Evolutionary conservation across 225 moss, liverwort and hornwort genomes (phyloP).

Genomic region (Takakia lepidozioides): DNA sequence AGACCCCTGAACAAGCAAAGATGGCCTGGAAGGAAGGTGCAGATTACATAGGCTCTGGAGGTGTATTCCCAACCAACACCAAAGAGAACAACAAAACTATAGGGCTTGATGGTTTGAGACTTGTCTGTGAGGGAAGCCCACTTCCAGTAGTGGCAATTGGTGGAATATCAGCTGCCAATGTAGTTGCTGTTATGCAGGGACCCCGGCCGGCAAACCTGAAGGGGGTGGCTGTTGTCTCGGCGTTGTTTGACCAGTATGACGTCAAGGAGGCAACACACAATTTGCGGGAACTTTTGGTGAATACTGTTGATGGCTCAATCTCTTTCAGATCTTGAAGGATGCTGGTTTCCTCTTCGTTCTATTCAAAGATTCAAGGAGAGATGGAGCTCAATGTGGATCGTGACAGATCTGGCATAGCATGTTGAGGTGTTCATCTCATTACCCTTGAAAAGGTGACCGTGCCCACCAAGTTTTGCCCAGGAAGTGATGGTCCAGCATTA

Average conservation of each 20-base stretch:
- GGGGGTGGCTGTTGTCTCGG: slow-evolving; percentile 85
- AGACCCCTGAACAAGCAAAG: slow-evolving; percentile 82
- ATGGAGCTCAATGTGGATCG: too few species aligned
- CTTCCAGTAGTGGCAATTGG: slow-evolving; percentile 91
- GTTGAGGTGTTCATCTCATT: too few species aligned
- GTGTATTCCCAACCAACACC: slow-evolving; percentile 81
- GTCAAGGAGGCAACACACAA: slow-evolving; percentile 43
- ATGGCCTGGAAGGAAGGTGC: slow-evolving; percentile 85
- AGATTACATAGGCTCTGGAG: slow-evolving; percentile 87
- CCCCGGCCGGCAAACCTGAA: slow-evolving; percentile 56
- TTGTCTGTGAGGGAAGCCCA: slow-evolving; percentile 67
- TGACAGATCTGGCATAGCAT: too few species aligned
- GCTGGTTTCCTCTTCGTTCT: too few species aligned
- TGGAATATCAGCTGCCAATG: slow-evolving; percentile 65
- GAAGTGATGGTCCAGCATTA: too few species aligned
- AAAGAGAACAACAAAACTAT: slow-evolving; percentile 84
- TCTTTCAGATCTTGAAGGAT: too few species aligned
- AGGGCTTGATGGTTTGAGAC: slow-evolving; percentile 60
- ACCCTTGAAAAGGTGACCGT: too few species aligned
- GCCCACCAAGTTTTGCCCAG: too few species aligned
- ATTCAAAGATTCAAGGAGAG: too few species aligned
- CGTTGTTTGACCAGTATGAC: slow-evolving; percentile 76
- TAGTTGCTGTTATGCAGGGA: slow-evolving; percentile 49
- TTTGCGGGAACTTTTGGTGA: slow-evolving; percentile 38
- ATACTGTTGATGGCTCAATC: too few species aligned